Base-by-base conservation (phyloP, 164 flowering plant species). In the Euptelea pleiosperma region DNA sequence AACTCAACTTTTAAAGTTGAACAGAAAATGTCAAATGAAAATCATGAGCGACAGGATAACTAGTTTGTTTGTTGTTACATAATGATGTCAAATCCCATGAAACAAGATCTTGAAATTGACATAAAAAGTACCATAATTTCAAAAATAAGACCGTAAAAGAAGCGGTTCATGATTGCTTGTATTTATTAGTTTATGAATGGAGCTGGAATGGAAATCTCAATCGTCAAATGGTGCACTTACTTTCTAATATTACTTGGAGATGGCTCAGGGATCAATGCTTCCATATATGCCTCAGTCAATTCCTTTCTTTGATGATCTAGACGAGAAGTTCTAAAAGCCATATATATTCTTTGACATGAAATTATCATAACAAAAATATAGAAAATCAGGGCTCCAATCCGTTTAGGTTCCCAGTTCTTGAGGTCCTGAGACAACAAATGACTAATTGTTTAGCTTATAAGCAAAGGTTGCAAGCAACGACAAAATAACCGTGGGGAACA, bases 211-310 rank as follows among this genome's bases (percentile, higher is more conserved):
- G 15, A 30, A 41, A 42, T 15, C 34, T 21, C 40, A 48, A 37
- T 1, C n/a, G 22, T 34, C 37, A 26, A 29, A 44, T 35, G 37
- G 12, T 18, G 26, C 37, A 69, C 81, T 72, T 73, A 92, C 98
- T 63, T 84, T 70, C 73, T 77, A 49, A 93, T 58, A 70, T 93
- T 93, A 67, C 42, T 63, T 10, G 91, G 89, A 65, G 87, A 73
- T 52, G 98, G 98, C 66, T 87, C 97, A 49, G 98, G 98, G 69
- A 93, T 83, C 75, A 93, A 73, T 58, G 97, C 87, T 69, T 93
- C 98, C 97, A 93, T 89, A 64, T 78, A 93, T 51, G 97, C 93
- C 66, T 93, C 97, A 22, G 87, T 74, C 68, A 87, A 60, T 61
- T 84, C 87, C 70, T 69, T 67, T 60, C 70, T 77, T 60, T 76